Evolutionary conservation across 495 filamentous ascomycete genomes (phyloP).

Genomic region (Penicillium ucsense): DNA sequence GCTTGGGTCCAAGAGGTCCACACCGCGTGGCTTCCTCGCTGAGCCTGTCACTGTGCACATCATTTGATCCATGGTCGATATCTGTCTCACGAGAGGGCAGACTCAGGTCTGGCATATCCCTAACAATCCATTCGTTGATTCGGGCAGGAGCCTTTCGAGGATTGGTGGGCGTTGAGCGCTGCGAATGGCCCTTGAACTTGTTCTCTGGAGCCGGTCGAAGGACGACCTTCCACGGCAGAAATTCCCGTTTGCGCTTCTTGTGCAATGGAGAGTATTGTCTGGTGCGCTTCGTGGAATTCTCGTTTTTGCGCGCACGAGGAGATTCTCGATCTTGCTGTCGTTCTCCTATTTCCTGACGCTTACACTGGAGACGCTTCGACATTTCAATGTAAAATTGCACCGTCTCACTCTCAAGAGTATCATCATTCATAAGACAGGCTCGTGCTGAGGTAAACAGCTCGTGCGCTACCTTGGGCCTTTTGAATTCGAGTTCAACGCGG

Average conservation of each 20-base stretch:
- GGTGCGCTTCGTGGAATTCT: background rate
- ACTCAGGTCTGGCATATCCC: background rate
- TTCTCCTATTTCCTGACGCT: too few relatives aligned
- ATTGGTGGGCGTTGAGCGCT: background rate
- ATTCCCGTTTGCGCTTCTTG: slow-evolving; percentile 1
- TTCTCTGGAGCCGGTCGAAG: background rate
- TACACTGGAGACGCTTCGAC: background rate
- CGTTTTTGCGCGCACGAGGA: background rate
- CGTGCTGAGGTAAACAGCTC: slow-evolving; percentile 1
- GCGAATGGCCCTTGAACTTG: background rate
- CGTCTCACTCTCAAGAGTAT: background rate
- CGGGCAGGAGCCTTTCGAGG: background rate
- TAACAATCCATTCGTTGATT: background rate
- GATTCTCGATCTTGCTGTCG: too few relatives aligned
- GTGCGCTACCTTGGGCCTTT: background rate
- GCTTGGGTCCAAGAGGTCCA: background rate
- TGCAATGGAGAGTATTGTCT: background rate
- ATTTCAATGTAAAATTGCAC: slow-evolving; percentile 1
- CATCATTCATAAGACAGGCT: background rate
- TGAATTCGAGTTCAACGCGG: slow-evolving; percentile 2
- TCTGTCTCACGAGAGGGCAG: too few relatives aligned
- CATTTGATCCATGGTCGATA: too few relatives aligned
- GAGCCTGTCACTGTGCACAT: too few relatives aligned
- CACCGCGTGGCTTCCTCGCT: too few relatives aligned
- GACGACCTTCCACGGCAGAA: background rate